phyloP scores from a whole-genome alignment of 1,284 basidiomycete genomes.

The Cryptococcus sp. region DNA sequence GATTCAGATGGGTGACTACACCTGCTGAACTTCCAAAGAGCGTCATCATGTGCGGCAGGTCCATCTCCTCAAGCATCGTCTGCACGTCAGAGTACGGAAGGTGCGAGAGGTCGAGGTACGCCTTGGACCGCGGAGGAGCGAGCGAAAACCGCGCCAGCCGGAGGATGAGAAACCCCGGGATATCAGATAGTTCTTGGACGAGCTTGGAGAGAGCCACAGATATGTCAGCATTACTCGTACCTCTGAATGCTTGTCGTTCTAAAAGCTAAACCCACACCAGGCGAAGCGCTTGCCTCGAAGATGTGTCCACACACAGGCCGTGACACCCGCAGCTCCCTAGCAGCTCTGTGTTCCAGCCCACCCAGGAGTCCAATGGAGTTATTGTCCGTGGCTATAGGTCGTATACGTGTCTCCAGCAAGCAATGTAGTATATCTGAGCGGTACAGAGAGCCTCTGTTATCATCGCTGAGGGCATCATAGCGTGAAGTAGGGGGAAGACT shows the following conservation, averaged over 20 bases:
- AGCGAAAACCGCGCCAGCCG: constrained; percentile 5
- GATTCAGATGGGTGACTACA: constrained; percentile 6
- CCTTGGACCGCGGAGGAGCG: not conserved
- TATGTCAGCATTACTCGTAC: too few relatives aligned
- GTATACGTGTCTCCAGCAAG: not conserved
- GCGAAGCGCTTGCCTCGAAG: not conserved
- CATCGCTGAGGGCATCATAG: too few relatives aligned
- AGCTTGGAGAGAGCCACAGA: too few relatives aligned
- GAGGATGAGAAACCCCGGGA: constrained; percentile 2
- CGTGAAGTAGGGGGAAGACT: not conserved
- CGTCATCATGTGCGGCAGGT: constrained; percentile 1
- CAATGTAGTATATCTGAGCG: not conserved
- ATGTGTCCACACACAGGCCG: not conserved
- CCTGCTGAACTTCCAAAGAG: constrained; percentile 1
- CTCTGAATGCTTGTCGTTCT: not conserved
- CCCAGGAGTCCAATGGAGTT: not conserved
- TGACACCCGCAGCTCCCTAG: not conserved
- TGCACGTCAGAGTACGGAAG: constrained; percentile 4
- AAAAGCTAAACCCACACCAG: not conserved
- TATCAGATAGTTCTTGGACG: not conserved
- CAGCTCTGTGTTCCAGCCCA: constrained; percentile 3
- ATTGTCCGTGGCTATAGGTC: not conserved
- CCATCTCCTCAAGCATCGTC: constrained; percentile 4
- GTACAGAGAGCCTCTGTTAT: too few relatives aligned
- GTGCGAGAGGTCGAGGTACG: constrained; percentile 5